These are phyloP conservation scores for Tetramitus jugosus DNA, from an alignment of 208 protist genomes.

Conservation along the genomic window DNA sequence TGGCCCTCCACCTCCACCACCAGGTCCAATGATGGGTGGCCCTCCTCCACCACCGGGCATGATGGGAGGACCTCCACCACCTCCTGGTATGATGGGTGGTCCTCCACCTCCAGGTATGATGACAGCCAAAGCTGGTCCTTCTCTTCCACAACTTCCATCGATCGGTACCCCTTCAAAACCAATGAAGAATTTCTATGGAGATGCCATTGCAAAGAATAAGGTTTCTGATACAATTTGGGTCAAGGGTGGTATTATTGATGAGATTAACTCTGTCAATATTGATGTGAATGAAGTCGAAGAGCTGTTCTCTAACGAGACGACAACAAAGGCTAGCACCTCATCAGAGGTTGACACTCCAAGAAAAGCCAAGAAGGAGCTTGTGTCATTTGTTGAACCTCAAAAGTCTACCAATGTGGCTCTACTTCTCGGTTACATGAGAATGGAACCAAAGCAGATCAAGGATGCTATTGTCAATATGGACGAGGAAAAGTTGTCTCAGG, in stretches of 20 bases:
- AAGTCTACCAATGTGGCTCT: slow-evolving; percentile 2
- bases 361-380: not conserved
- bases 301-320: not conserved
- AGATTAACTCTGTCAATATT: not conserved
- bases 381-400: slow-evolving; percentile 12
- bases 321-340: not conserved
- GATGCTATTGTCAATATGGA: slow-evolving; percentile 20
- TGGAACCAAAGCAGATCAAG: not conserved
- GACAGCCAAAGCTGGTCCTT: not conserved
- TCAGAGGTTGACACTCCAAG: too few species aligned
- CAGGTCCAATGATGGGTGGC: not conserved
- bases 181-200: slow-evolving; percentile 11
- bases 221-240: not conserved
- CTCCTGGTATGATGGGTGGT: not conserved
- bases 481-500: not conserved
- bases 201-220: not conserved
- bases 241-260: not conserved
- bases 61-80: not conserved
- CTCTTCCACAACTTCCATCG: not conserved
- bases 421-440: not conserved
- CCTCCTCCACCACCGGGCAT: not conserved
- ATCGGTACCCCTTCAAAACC: not conserved
- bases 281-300: slow-evolving; percentile 5
- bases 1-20: not conserved
- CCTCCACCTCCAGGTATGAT: not conserved